Conservation (phyloP, 225 moss, liverwort and hornwort species). For the Bryum argenteum region DNA sequence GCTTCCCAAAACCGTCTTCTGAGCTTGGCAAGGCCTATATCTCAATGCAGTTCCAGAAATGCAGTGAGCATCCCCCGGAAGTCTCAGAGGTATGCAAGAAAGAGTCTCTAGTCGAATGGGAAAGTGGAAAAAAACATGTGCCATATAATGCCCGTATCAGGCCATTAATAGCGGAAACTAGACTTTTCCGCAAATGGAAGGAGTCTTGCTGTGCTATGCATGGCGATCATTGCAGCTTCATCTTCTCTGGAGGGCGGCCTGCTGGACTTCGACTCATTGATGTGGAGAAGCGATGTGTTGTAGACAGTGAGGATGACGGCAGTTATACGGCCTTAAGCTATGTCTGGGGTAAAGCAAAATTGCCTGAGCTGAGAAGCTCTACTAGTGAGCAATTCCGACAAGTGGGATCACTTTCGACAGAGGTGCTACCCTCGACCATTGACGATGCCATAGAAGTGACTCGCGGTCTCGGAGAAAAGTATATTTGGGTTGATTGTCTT, state of each 20-base stretch:
- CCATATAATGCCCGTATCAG: too few species aligned
- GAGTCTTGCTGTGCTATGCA: neutral
- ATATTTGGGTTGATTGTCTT: slow-evolving; percentile 24
- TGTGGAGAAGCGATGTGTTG: slow-evolving; percentile 2
- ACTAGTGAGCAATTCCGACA: neutral
- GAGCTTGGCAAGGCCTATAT: too few species aligned
- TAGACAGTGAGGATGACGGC: neutral
- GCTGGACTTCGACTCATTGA: neutral
- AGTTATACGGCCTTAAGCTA: slow-evolving; percentile 7
- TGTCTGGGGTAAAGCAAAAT: slow-evolving; percentile 4
- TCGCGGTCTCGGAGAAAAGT: slow-evolving; percentile 5
- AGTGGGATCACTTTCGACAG: neutral
- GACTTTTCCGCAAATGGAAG: slow-evolving; percentile 5
- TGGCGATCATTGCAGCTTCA: neutral
- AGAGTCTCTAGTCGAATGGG: neutral
- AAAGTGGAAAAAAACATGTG: neutral
- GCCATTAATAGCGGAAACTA: neutral
- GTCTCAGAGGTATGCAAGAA: neutral
- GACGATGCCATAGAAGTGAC: slow-evolving; percentile 26
- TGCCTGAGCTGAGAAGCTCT: neutral
- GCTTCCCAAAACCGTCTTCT: too few species aligned
- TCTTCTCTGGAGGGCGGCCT: neutral
- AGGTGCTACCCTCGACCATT: neutral
- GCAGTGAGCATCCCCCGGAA: neutral
- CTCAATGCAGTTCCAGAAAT: neutral